Base-by-base conservation (phyloP, 495 filamentous ascomycete genomes). In the Peziza echinospora region DNA sequence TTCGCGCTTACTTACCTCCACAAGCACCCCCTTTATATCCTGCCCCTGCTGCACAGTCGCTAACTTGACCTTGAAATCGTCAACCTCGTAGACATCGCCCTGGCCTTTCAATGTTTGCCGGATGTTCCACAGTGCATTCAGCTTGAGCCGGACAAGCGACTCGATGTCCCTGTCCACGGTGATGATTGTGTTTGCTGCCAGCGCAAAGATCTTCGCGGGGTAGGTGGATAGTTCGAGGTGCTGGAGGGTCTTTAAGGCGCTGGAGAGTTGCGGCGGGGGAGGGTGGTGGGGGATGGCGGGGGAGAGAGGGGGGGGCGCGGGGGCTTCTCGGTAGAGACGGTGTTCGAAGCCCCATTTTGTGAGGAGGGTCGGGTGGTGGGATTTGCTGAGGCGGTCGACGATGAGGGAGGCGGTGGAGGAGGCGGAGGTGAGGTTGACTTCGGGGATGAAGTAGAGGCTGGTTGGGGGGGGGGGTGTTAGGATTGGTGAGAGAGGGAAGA, bases 401-500 rank as follows among this genome's bases (percentile, higher is more conserved):
- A 23, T 17, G n/a, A 64, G 67, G 16, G 56, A 54, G 41, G 22
- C 41, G 41, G 41, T 43, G 10, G 16, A 19, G 41, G 41, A 11
- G 41, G 41, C 21, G 5, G 41, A 23, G 2, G 41, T 17, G 41
- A 19, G 41, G 41, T 21, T 43, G 41, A 23, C n/a, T n/a, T 43
- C 40, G 13, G 62, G 53, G 26, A 69, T 62, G 57, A 73, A 77
- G 52, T 71, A 65, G 60, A 75, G 80, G 63, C 47, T 55, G 47
- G 72, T 72, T 0, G 71, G 71, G 24, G 73, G 72, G 10, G 59
- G 64, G 65, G 78, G 89, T 42, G 71, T 63, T 43, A 70, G 68
- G 19, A 26, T 44, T 47, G 0, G 26, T n/a, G 10, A 53, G 44
- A 19, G 24, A 22, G 26, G 11, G 9, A n/a, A 28, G 26, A 37